Base-by-base conservation (phyloP, 345 rosid species). In the Bruguiera parviflora region DNA sequence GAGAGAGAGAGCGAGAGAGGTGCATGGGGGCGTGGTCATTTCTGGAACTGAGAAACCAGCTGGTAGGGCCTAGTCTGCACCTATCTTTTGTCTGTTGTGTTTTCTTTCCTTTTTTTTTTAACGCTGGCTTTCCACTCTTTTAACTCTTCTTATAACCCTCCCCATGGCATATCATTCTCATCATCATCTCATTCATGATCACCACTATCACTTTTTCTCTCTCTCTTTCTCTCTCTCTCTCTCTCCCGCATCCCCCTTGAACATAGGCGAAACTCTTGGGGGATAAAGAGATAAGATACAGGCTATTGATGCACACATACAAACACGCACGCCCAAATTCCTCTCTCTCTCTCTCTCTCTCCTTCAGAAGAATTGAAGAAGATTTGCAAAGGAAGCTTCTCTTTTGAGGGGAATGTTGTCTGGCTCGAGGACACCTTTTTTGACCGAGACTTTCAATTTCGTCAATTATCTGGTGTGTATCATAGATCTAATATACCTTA, bases 371-470 rank as follows among this genome's bases (percentile, higher is more conserved):
- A 32, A 18, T 27, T 71, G 72, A 22, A 10, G 29, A 18, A 66
- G 18, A 9, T 22, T 59, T 25, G 59, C 59, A 56, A 9, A 69
- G 59, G 59, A 46, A 62, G 85, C 80, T 75, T 72, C 66, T 58
- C 67, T 80, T 86, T 88, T 90, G 91, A 85, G 96, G 93, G 96
- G 96, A 88, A 82, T 83, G 96, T 90, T 90, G 96, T 90, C 96
- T 84, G 96, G 93, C 89, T 85, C 96, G 96, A 90, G 89, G 93
- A 88, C 88, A 59, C 75, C 31, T 55, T 55, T 63, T 72, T 64
- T 66, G 75, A 81, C 74, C 61, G n/a, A 51, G 13, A 20, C 29
- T 27, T 43, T 39, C 6, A 32, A 16, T 53, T 18, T 57, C 47
- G 63, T 15, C 20, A 13, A 29, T 51, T 20, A 20, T 24, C 25